These are phyloP conservation scores for Aspergillus tanneri DNA, from an alignment of 2,329 filamentous ascomycete genomes.

Conservation along the genomic window DNA sequence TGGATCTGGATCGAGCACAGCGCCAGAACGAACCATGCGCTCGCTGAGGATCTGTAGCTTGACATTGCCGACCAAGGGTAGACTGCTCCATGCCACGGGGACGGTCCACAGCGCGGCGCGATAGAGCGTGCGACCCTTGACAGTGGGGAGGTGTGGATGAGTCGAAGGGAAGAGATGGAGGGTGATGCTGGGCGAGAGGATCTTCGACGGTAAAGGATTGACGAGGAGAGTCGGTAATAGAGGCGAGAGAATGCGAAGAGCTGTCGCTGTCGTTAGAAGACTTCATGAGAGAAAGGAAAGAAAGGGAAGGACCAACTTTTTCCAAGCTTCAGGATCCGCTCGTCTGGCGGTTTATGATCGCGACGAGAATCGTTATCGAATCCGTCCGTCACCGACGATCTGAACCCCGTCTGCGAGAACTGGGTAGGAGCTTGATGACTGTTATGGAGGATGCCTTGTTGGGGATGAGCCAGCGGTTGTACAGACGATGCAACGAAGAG, in stretches of 20 bases:
- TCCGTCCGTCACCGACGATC: slow-evolving; percentile 23
- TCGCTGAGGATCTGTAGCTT: slow-evolving; percentile 83
- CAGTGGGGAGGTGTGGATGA: slow-evolving; percentile 72
- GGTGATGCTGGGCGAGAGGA: slow-evolving; percentile 61
- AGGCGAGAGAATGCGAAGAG: slow-evolving; percentile 61
- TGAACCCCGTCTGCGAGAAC: slow-evolving; percentile 28
- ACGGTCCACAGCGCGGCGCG: slow-evolving; percentile 93
- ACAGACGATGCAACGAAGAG: slow-evolving; percentile 29
- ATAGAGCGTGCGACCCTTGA: slow-evolving; percentile 86
- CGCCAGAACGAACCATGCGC: slow-evolving; percentile 69
- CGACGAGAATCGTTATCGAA: slow-evolving; percentile 20
- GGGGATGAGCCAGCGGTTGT: slow-evolving; percentile 37
- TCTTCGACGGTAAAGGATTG: slow-evolving; percentile 60
- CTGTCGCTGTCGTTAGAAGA: slow-evolving; percentile 33
- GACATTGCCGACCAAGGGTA: slow-evolving; percentile 88
- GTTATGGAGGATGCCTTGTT: slow-evolving; percentile 33
- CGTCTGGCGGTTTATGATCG: slow-evolving; percentile 54
- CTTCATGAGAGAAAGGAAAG: neutral
- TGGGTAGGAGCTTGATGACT: slow-evolving; percentile 21
- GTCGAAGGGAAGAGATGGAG: slow-evolving; percentile 65
- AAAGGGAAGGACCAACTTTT: slow-evolving; percentile 50
- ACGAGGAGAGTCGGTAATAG: slow-evolving; percentile 61
- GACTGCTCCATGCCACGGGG: slow-evolving; percentile 89
- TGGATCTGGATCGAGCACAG: slow-evolving; percentile 38
- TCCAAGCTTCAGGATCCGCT: slow-evolving; percentile 61